These are phyloP conservation scores for Penicillium odoratum DNA, from an alignment of 495 filamentous ascomycete species.

Conservation along the genomic window DNA sequence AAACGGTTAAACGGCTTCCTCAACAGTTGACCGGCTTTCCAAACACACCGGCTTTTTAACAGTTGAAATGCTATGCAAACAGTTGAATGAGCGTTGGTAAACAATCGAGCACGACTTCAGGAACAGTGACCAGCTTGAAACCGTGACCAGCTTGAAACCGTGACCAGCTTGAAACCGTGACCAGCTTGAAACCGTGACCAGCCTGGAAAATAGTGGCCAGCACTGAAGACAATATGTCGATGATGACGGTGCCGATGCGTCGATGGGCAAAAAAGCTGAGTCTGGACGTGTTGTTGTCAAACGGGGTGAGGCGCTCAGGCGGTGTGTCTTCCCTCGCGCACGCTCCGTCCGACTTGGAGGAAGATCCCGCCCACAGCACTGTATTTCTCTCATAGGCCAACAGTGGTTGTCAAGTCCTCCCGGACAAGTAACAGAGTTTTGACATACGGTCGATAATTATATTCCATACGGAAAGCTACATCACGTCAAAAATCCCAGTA, in stretches of 20 bases:
- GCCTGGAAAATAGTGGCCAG: not conserved
- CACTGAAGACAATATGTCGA: not conserved
- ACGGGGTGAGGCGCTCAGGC: not conserved
- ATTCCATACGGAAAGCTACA: not conserved
- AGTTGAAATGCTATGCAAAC: not conserved
- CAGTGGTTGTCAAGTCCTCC: conserved; percentile 3
- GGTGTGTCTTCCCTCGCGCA: conserved; percentile 4
- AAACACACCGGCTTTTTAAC: no score
- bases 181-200: no score
- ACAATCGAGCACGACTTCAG: not conserved
- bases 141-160: no score
- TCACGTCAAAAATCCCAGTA: not conserved
- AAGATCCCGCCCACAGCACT: conserved; percentile 2
- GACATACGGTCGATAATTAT: not conserved
- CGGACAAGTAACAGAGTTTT: not conserved
- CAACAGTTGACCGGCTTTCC: no score
- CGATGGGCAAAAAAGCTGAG: conserved; percentile 1
- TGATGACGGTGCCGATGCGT: conserved; percentile 1
- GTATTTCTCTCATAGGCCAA: conserved; percentile 2
- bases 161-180: no score
- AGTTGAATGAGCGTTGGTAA: not conserved
- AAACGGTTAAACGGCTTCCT: no score
- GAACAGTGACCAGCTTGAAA: not conserved
- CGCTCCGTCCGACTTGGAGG: no score
- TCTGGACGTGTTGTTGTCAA: not conserved